Base-by-base conservation (phyloP, 140 eudicot genomes). In the Anethum foeniculum region DNA sequence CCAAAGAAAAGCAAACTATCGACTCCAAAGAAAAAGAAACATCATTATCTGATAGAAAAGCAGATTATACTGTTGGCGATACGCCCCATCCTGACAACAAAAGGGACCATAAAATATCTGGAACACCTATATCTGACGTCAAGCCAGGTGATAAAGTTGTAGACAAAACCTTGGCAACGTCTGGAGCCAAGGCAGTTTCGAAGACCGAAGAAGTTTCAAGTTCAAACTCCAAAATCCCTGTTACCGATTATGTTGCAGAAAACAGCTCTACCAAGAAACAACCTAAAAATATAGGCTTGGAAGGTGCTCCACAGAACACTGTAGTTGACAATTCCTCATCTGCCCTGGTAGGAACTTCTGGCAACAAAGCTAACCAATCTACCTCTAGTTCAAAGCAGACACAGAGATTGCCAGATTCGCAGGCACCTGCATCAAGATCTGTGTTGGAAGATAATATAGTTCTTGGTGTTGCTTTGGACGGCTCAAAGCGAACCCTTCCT, bases 381-480 rank as follows among this genome's bases (percentile, higher is more conserved):
- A 41, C 81, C 25, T 71, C 85, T 11, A 43, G 21, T 27, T 43
- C 25, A 38, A 86, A 84, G 56, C 85, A 68, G 39, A 85, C 83
- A 39, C 86, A 80, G 72, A 89, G 82, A 64, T 21, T 36, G 43
- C n/a, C 32, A 44, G 78, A 74, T 4, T 30, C n/a, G 21, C 77
- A 74, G n/a, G 51, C 79, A 25, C 82, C 81, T 76, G n/a, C 89
- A 54, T 44, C 92, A 28, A 90, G 88, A 54, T 83, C 93, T 47
- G 80, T 88, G 19, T 38, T 93, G 86, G 97, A 91, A 82, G 98
- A 93, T 77, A 93, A 91, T 80, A 90, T 93, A 32, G 93, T 93
- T 67, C 96, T 93, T 23, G 98, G 97, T 60, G 98, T 93, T 73
- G 98, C 98, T 43, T 84, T 93, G 80, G 97, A 91, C 84, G 98